Conservation (phyloP, 768 basidiomycete genomes). For the Coprinopsis sp. region DNA sequence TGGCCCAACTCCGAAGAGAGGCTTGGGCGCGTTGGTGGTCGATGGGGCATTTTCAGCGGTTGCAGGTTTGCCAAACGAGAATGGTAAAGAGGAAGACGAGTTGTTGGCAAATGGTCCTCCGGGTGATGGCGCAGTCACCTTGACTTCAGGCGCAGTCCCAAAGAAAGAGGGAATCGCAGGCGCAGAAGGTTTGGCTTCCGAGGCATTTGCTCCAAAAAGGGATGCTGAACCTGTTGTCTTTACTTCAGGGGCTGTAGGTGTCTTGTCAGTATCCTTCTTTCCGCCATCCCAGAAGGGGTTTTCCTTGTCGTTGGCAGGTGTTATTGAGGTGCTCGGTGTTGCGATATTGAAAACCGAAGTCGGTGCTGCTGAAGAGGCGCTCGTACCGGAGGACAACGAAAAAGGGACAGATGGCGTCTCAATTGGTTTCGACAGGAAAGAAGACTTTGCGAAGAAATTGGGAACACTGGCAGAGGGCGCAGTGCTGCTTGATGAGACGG, state of each 20-base stretch:
- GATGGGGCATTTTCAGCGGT: constrained; percentile 3
- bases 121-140: too few species aligned
- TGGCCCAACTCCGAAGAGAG: constrained; percentile 13
- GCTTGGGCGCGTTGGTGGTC: constrained; percentile 11
- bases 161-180: too few species aligned
- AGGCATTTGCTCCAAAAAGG: too few species aligned
- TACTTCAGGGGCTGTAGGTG: constrained; percentile 4
- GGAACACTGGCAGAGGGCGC: constrained; percentile 35
- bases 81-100: constrained; percentile 12
- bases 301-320: constrained; percentile 35
- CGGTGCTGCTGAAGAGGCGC: constrained; percentile 6
- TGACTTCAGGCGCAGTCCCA: too few species aligned
- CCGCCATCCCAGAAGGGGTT: constrained; percentile 44
- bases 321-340: constrained; percentile 14
- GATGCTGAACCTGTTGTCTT: neutral
- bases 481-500: neutral
- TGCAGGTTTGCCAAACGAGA: constrained; percentile 24
- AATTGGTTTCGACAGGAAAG: constrained; percentile 38
- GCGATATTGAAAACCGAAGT: constrained; percentile 7
- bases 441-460: constrained; percentile 60
- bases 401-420: constrained; percentile 24
- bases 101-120: neutral
- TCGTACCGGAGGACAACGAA: constrained; percentile 16
- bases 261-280: constrained; percentile 13
- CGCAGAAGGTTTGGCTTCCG: too few species aligned